Conservation (phyloP, 257 asterid genomes). For the Striga asiatica region DNA sequence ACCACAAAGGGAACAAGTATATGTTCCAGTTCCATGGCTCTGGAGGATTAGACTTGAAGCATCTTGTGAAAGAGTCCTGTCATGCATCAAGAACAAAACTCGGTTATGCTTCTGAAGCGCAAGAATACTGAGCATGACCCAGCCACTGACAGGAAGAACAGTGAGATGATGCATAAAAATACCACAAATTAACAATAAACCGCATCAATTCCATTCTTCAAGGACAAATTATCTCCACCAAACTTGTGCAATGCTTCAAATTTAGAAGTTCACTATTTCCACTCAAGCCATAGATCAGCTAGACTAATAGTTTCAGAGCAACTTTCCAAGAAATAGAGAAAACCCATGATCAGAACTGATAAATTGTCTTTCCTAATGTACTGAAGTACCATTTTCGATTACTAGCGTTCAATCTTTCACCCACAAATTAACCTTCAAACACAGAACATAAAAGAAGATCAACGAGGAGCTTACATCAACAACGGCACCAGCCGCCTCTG, state of each 20-base stretch:
- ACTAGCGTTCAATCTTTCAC: neutral
- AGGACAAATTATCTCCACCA: no score
- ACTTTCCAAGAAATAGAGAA: no score
- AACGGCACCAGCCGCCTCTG: slow-evolving; percentile 98
- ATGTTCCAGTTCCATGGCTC: slow-evolving; percentile 98
- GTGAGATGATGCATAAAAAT: neutral
- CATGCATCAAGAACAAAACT: slow-evolving; percentile 10
- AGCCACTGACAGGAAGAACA: no score
- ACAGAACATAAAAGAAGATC: neutral
- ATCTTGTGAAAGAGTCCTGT: slow-evolving; percentile 93
- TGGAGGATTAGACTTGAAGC: slow-evolving; percentile 95
- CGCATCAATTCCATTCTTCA: no score
- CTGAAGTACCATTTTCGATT: neutral
- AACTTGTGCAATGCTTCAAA: no score
- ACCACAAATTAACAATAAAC: neutral
- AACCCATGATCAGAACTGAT: neutral
- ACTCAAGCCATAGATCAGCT: no score
- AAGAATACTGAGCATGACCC: slow-evolving; percentile 2
- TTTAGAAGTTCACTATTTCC: no score
- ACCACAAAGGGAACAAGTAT: slow-evolving; percentile 94
- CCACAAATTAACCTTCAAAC: neutral
- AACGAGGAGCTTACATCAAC: slow-evolving; percentile 50
- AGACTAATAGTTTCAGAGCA: no score
- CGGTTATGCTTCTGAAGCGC: neutral
- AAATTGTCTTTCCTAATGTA: slow-evolving; percentile 3